phyloP scores from a whole-genome alignment of 306 rosid species.

The Senna siamea region DNA sequence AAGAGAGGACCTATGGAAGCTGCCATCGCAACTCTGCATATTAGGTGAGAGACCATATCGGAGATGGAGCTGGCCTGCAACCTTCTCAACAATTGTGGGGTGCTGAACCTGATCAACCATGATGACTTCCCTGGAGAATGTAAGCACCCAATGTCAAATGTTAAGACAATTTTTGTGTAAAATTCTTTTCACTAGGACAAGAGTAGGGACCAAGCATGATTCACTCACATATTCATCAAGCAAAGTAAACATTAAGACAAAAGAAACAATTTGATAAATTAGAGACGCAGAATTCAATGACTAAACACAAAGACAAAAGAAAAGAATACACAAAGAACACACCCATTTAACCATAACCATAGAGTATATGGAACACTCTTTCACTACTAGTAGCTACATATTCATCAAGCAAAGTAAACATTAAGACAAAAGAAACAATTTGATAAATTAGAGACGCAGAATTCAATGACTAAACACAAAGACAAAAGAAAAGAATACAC shows the following conservation, averaged over 20 bases:
- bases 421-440: background rate
- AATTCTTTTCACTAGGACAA: background rate
- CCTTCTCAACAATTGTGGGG: constrained; percentile 79
- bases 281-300: background rate
- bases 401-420: background rate
- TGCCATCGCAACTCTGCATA: constrained; percentile 46
- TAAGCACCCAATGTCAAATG: constrained; percentile 6
- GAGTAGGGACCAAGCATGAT: background rate
- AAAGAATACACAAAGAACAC: background rate
- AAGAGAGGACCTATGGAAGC: constrained; percentile 52
- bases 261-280: background rate
- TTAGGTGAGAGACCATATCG: constrained; percentile 54
- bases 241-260: background rate
- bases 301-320: background rate
- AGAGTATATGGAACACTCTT: background rate
- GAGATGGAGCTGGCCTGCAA: constrained; percentile 67
- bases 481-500: background rate
- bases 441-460: background rate
- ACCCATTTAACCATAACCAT: no score
- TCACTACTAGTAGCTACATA: background rate
- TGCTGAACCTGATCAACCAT: constrained; percentile 89
- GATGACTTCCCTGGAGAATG: constrained; percentile 42
- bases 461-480: background rate
- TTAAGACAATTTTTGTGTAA: background rate
- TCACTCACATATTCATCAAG: background rate